Evolutionary conservation across 352 stramenopile species (phyloP), one percentile per base, ranked within the genome.

Genomic region (Phytophthora europaea): DNA sequence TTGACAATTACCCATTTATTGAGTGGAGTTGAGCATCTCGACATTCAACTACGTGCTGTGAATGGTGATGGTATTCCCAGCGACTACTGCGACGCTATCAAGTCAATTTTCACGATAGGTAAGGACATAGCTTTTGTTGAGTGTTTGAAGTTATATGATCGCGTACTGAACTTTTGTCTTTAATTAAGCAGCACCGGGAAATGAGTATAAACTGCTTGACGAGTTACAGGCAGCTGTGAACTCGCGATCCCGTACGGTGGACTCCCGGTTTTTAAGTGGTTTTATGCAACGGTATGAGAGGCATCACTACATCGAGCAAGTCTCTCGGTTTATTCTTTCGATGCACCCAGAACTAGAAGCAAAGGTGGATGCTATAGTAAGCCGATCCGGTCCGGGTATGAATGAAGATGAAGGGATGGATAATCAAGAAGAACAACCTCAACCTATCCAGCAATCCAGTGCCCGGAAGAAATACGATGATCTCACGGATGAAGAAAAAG

Each of bases 201-300:
- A 84, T 38, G 87, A 93, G 40, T 86, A 85, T 55, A 84, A 82
- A 43, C 60, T 94, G 31, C 75, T 95, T 18, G 85, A 94, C n/a
- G 89, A 95, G 26, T 62, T 95, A 0, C 85, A 95, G 53, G 84
- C 86, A 50, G 89, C 87, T n/a, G 85, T 95, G 9, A 93, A 94
- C 65, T 87, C 87, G 12, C 75, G 76, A n/a, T 78, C 83, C 1
- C 83, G 78, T 8, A 82, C 88, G 16, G 80, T 95, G 15, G 89
- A 95, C 57, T 95, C 89, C 2, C 74, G 82, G 23, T 94, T 95
- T 70, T 73, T 94, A 63, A 95, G 87, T 55, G 87, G 87, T 0
- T 95, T 95, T 56, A 89, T 92, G 79, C 89, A 95, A 66, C 84
- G 89, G 0, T 95, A 94, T 54, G 87, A 94, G 16, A 70, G 84